phyloP scores from a whole-genome alignment of 805 yeast species.

The Tetrapisispora phaffii region DNA sequence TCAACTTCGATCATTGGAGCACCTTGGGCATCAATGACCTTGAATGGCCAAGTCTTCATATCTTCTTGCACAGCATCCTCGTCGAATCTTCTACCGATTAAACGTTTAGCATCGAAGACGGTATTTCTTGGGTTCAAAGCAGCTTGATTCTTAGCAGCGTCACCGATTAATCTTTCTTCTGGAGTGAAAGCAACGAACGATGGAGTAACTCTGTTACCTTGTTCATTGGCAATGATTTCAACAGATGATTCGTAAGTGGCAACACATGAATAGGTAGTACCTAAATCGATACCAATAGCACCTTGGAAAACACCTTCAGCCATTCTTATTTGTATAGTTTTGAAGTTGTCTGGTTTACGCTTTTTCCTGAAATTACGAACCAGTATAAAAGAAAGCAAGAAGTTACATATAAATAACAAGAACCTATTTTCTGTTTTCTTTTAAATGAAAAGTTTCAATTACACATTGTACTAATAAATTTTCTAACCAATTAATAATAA shows the following conservation, averaged over 20 bases:
- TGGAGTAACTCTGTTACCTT: slow-evolving; percentile 80
- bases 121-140: slow-evolving; percentile 71
- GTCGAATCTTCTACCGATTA: slow-evolving; percentile 71
- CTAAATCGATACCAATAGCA: slow-evolving; percentile 98
- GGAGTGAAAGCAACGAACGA: slow-evolving; percentile 74
- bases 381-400: too few species aligned
- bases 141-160: slow-evolving; percentile 77
- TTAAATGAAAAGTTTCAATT: too few species aligned
- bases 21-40: slow-evolving; percentile 53
- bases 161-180: slow-evolving; percentile 73
- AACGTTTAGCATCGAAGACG: slow-evolving; percentile 74
- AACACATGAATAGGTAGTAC: slow-evolving; percentile 78
- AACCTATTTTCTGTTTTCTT: too few species aligned
- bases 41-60: slow-evolving; percentile 84
- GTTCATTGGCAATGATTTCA: slow-evolving; percentile 73
- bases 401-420: too few species aligned
- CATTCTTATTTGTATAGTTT: slow-evolving; percentile 40
- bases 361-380: not conserved
- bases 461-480: too few species aligned
- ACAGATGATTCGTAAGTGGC: slow-evolving; percentile 71
- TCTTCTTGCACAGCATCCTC: slow-evolving; percentile 76
- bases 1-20: slow-evolving; percentile 63
- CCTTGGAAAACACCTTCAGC: slow-evolving; percentile 99
- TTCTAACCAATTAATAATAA: too few species aligned
- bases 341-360: not conserved